Evolutionary conservation across 2,329 filamentous ascomycete genomes (phyloP), one percentile per base, ranked within the genome.

Genomic region (Xylaria sp.): DNA sequence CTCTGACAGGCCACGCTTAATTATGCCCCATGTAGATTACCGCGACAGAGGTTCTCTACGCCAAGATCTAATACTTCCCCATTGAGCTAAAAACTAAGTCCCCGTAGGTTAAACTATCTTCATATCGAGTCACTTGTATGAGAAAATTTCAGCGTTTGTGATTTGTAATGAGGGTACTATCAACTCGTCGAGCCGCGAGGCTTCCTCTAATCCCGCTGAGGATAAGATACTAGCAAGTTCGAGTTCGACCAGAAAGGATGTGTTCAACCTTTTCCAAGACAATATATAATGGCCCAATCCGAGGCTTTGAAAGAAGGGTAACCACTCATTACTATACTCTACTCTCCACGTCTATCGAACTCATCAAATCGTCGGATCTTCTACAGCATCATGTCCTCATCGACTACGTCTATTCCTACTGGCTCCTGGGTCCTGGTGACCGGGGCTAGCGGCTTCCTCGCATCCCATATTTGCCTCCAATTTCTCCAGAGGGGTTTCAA

Each of bases 401-500:
- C 49, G 31, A 49, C 42, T 21, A 57, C 54, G 17, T 35, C 54
- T 45, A 57, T 57, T 49, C 35, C 42, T 33, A 21, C 42, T 21
- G 54, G 54, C 45, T 57, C 54, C n/a, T 49, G 54, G 54, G 33
- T 57, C 21, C 54, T 57, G 31, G 54, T 57, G 43, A 57, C 54
- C 17, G 54, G 54, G 25, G 54, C 54, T 15, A 49, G 43, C 21
- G 54, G 54, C 42, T 57, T 57, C 42, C 54, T 57, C 33, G 54
- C 54, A 25, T 57, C 54, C 28, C 54, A 57, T 33, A n/a, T 57
- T 21, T 37, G 25, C 21, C 25, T 37, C 17, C 42, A 57, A 40
- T 57, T 57, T 21, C 31, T 57, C 2, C 9, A 42, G 14, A 33
- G 54, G 28, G 54, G 54, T 33, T 57, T 57, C 43, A 45, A 45